A percentile compares a stretch with the other conserved stretches of the same genome.
Conservation (phyloP, 345 rosid genomes). For the Citrus mangshanensis region DNA sequence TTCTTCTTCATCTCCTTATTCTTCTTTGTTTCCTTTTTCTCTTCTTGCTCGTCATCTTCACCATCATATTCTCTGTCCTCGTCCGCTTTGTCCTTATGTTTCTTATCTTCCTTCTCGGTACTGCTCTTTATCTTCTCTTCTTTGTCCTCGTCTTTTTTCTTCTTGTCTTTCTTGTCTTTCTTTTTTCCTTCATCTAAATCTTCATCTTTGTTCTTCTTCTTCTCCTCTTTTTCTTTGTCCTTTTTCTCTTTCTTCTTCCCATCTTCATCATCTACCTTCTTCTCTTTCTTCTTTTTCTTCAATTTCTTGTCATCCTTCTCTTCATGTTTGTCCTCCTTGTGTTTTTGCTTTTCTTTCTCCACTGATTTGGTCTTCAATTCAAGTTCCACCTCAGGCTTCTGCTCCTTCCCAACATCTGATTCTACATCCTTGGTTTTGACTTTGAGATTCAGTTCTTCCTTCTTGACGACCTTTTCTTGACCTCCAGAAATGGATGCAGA, state of each 20-base stretch:
- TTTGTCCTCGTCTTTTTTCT: neutral
- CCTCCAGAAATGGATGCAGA: constrained; percentile 28
- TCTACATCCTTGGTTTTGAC: constrained; percentile 45
- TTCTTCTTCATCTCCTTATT: neutral
- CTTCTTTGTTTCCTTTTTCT: neutral
- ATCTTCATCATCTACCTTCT: constrained; percentile 11
- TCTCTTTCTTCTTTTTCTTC: constrained; percentile 25
- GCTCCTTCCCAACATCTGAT: constrained; percentile 27
- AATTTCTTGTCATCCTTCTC: constrained; percentile 23
- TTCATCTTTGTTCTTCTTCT: neutral
- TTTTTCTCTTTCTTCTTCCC: constrained; percentile 7
- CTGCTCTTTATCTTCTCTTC: neutral
- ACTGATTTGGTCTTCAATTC: constrained; percentile 55
- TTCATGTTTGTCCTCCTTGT: constrained; percentile 16
- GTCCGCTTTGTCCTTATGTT: neutral
- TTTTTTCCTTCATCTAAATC: constrained; percentile 1
- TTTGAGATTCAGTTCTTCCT: constrained; percentile 55
- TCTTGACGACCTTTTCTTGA: constrained; percentile 38
- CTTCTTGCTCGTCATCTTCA: neutral
- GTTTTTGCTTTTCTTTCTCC: constrained; percentile 47
- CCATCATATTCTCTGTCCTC: neutral
- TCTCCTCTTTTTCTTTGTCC: constrained; percentile 1
- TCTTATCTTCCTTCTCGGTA: neutral
- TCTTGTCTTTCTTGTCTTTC: neutral
- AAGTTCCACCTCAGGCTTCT: constrained; percentile 42